These are phyloP conservation scores for Penicillium occitanis DNA, from an alignment of 2,329 filamentous ascomycete genomes.

Conservation along the genomic window DNA sequence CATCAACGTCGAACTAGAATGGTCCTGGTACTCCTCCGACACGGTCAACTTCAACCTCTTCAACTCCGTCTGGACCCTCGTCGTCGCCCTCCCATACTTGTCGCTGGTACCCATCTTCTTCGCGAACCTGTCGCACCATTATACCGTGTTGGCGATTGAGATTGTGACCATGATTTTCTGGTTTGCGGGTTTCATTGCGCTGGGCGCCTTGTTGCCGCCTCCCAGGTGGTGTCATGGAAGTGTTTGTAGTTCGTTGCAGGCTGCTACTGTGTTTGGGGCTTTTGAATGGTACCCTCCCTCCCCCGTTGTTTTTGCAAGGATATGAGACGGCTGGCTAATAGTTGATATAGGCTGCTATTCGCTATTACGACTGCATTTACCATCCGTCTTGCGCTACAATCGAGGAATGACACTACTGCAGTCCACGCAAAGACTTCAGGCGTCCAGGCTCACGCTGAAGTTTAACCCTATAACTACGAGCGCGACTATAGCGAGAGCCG, in stretches of 20 bases:
- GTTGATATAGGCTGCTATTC: slow-evolving; percentile 17
- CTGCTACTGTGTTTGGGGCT: slow-evolving; percentile 49
- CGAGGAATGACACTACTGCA: neutral
- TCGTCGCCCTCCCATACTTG: slow-evolving; percentile 68
- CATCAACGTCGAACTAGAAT: slow-evolving; percentile 49
- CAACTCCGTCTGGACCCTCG: slow-evolving; percentile 70
- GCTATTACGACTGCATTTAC: slow-evolving; percentile 20
- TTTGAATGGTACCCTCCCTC: slow-evolving; percentile 47
- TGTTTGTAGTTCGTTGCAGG: slow-evolving; percentile 61
- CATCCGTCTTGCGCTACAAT: slow-evolving; percentile 15
- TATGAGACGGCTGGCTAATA: neutral
- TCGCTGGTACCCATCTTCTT: slow-evolving; percentile 65
- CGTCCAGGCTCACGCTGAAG: slow-evolving; percentile 12
- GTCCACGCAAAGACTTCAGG: slow-evolving; percentile 17
- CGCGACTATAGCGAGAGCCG: neutral
- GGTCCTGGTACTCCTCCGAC: slow-evolving; percentile 52
- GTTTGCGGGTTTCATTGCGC: slow-evolving; percentile 81
- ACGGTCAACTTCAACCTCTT: slow-evolving; percentile 78
- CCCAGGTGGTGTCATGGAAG: slow-evolving; percentile 40
- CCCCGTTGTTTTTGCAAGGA: neutral
- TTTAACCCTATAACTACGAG: neutral
- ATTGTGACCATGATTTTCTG: slow-evolving; percentile 78
- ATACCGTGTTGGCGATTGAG: slow-evolving; percentile 67
- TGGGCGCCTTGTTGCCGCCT: slow-evolving; percentile 60
- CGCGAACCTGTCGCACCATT: slow-evolving; percentile 61